Conservation (phyloP, 2,329 filamentous ascomycete genomes). For the Achaetomium macrosporum region DNA sequence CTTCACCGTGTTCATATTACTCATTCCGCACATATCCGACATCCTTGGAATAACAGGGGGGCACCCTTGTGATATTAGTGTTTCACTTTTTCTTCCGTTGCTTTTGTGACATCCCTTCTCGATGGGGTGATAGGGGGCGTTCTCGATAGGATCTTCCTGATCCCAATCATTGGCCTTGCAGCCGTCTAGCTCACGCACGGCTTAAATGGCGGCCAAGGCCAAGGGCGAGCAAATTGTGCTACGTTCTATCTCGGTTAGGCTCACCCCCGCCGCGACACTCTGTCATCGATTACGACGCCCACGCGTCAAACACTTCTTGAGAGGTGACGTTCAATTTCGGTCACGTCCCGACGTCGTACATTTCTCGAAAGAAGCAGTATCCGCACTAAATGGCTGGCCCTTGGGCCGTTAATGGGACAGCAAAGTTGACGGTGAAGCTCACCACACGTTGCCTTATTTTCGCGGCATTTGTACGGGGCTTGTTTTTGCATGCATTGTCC, state of each 20-base stretch:
- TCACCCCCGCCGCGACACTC: too few species aligned
- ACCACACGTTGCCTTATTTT: too few species aligned
- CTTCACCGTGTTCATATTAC: slow-evolving; percentile 12
- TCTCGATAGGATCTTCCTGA: slow-evolving; percentile 13
- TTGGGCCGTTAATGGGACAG: too few species aligned
- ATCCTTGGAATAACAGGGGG: slow-evolving; percentile 7
- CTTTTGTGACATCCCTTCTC: slow-evolving; percentile 1
- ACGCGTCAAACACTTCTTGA: too few species aligned
- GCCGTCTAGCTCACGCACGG: slow-evolving; percentile 23
- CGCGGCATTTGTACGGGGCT: too few species aligned
- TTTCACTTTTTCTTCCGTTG: slow-evolving; percentile 19
- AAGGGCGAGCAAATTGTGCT: slow-evolving; percentile 18
- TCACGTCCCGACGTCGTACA: too few species aligned
- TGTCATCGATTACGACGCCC: too few species aligned
- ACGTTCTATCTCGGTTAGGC: not conserved
- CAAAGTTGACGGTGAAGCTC: too few species aligned
- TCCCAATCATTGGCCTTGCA: slow-evolving; percentile 18
- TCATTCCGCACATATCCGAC: slow-evolving; percentile 17
- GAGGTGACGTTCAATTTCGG: too few species aligned
- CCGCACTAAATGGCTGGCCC: too few species aligned
- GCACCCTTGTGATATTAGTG: slow-evolving; percentile 20
- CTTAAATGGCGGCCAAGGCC: slow-evolving; percentile 18
- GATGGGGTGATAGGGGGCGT: slow-evolving; percentile 12
- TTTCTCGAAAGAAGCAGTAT: too few species aligned
- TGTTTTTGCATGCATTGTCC: slow-evolving; percentile 25